These are phyloP conservation scores for Hypseocharis bilobata DNA, from an alignment of 441 rosid genomes.

Conservation along the genomic window DNA sequence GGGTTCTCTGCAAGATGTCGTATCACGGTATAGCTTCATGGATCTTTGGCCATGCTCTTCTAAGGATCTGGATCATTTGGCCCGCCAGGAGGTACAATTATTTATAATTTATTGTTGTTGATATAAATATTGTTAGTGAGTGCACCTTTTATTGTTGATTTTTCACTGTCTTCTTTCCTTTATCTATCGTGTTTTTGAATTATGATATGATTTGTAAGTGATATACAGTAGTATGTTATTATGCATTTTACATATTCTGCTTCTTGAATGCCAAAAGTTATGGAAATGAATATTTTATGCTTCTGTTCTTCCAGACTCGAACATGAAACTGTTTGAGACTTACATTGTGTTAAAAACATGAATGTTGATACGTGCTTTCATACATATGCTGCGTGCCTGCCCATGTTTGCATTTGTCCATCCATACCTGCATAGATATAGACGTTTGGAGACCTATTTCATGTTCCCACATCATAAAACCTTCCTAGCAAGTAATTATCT, in stretches of 20 bases:
- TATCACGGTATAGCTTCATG: constrained; percentile 82
- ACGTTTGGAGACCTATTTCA: background rate
- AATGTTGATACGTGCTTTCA: too few species aligned
- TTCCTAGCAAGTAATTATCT: background rate
- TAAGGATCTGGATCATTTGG: constrained; percentile 73
- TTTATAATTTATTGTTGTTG: background rate
- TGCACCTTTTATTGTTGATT: background rate
- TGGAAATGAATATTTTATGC: background rate
- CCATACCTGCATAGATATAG: background rate
- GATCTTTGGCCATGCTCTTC: constrained; percentile 92
- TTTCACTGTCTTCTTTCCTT: background rate
- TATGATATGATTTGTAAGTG: background rate
- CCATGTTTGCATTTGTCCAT: background rate
- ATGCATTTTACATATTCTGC: background rate
- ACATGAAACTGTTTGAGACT: background rate
- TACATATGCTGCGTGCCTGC: background rate
- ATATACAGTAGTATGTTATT: background rate
- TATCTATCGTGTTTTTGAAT: background rate
- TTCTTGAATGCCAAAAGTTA: background rate
- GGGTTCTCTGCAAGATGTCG: constrained; percentile 66
- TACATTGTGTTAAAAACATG: background rate
- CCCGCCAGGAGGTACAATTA: constrained; percentile 74
- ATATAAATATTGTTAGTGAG: background rate
- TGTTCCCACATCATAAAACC: background rate
- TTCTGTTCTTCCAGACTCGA: background rate